Percentiles rank a stretch among this genome's conserved stretches.
phyloP scores from a whole-genome alignment of 306 rosid genomes.

The Pachyrhizus erosus region DNA sequence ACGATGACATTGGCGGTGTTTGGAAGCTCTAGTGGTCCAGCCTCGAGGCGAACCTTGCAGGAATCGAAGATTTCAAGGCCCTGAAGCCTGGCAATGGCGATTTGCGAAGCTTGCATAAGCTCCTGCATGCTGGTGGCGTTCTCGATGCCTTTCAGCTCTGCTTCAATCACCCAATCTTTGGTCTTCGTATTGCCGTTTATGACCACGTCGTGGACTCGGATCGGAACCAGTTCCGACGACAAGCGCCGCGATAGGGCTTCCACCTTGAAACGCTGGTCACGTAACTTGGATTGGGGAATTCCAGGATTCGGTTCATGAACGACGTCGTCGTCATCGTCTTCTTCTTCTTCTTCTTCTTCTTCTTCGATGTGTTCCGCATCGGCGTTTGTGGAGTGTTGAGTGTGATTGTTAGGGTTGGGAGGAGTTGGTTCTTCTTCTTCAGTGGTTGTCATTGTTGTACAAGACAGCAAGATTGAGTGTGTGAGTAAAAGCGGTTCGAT shows the following conservation, averaged over 20 bases:
- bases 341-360: conserved; percentile 44
- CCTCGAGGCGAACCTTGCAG: conserved; percentile 72
- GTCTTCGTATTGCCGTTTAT: conserved; percentile 86
- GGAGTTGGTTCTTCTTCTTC: neutral
- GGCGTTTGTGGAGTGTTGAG: conserved; percentile 44
- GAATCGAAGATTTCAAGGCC: conserved; percentile 78
- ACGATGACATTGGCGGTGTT: conserved; percentile 78
- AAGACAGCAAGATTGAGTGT: too few species aligned
- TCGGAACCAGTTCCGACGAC: conserved; percentile 61
- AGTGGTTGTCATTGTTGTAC: neutral
- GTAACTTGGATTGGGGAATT: conserved; percentile 49
- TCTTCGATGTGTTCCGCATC: conserved; percentile 34
- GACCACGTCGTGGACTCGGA: conserved; percentile 80
- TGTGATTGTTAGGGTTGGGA: conserved; percentile 47
- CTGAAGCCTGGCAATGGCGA: conserved; percentile 70
- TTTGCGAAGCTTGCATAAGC: conserved; percentile 66
- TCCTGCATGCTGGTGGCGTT: conserved; percentile 77
- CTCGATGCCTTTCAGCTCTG: conserved; percentile 67
- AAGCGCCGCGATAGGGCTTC: conserved; percentile 64
- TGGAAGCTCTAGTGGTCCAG: conserved; percentile 82
- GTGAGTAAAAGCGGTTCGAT: neutral
- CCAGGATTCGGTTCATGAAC: conserved; percentile 35
- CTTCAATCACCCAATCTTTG: conserved; percentile 78
- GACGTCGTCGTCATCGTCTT: conserved; percentile 24
- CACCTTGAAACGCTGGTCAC: conserved; percentile 59